Base-by-base conservation (phyloP, 768 basidiomycete species). In the Boletus eberwhitei region DNA sequence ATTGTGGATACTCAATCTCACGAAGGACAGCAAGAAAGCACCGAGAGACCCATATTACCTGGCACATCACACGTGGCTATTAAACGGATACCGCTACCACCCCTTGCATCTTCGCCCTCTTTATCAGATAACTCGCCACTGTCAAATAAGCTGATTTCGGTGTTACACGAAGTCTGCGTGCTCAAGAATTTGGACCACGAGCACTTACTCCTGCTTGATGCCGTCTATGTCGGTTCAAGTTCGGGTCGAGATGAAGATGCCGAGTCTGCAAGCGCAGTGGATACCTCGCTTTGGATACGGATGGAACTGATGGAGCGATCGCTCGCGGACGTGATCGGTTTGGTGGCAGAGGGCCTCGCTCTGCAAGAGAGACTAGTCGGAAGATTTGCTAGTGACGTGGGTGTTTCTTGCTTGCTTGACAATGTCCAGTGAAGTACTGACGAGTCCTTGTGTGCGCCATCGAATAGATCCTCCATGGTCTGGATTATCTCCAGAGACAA, bases 281-380 rank as follows among this genome's bases (percentile, higher is more conserved):
- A 84, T 53, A 82, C 83, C 58, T 79, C 84, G 54, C 70, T 93
- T 36, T 93, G 91, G 91, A 86, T 93, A 46, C 75, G 86, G 58
- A 93, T 93, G 91, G 90, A 92, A 68, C 80, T 93, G 32, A 91
- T 93, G 90, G 89, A 91, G 62, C 78, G 90, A 58, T 91, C 89
- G 65, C 73, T 93, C 60, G 91, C 91, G 61, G 91, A 93, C 67
- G 79, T 93, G 43, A 76, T 93, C 16, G 81, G 76, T 16, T 69
- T 91, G 19, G 81, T 81, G 8, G 79, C 74, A 13, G 76, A 82
- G 55, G 88, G 88, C 0, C 68, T 90, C 36, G 75, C 79, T 60
- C 56, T 93, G 46, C 78, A 81, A 53, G 91, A 93, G 70, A 74
- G 81, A 59, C 77, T 82, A 45, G 80, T 93, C 40, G 88, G 85